phyloP scores from a whole-genome alignment of 2,329 filamentous ascomycete species.

The Bertia moriformis region DNA sequence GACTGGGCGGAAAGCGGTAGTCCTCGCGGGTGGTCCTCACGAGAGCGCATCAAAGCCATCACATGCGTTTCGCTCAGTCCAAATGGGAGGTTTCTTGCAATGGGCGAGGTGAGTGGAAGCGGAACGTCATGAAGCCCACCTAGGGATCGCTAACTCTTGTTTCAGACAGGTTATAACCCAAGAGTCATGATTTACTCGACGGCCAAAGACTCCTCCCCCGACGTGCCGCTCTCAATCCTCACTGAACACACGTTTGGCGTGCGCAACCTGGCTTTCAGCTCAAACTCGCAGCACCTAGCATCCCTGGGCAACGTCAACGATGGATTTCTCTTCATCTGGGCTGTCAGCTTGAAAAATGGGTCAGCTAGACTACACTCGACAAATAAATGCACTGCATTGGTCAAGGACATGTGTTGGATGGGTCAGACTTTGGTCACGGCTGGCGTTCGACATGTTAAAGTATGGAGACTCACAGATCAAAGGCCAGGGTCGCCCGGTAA shows the following conservation, averaged over 20 bases:
- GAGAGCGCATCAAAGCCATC: slow-evolving; percentile 47
- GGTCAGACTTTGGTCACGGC: slow-evolving; percentile 42
- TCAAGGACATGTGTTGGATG: slow-evolving; percentile 47
- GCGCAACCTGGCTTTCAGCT: slow-evolving; percentile 44
- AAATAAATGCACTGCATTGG: slow-evolving; percentile 48
- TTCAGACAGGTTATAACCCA: slow-evolving; percentile 45
- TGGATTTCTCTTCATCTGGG: slow-evolving; percentile 51
- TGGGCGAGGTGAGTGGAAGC: slow-evolving; percentile 35
- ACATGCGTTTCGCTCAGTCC: slow-evolving; percentile 48
- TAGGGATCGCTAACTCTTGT: slow-evolving; percentile 13
- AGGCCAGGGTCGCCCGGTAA: slow-evolving; percentile 26
- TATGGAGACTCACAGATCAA: slow-evolving; percentile 42
- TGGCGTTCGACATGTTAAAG: slow-evolving; percentile 46
- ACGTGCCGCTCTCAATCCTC: slow-evolving; percentile 42
- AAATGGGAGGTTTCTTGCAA: slow-evolving; percentile 43
- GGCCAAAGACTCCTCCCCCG: slow-evolving; percentile 33
- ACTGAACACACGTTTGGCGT: slow-evolving; percentile 49
- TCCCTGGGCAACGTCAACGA: slow-evolving; percentile 48
- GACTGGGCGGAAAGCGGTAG: slow-evolving; percentile 24
- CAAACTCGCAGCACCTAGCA: slow-evolving; percentile 44
- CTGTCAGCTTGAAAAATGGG: slow-evolving; percentile 39
- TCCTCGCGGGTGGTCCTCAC: slow-evolving; percentile 33
- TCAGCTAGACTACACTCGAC: slow-evolving; percentile 40
- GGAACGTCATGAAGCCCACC: not conserved
- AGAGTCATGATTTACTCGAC: slow-evolving; percentile 47